phyloP scores from a whole-genome alignment of 176 grass and related monocot species.

The Cymbopogon citratus region DNA sequence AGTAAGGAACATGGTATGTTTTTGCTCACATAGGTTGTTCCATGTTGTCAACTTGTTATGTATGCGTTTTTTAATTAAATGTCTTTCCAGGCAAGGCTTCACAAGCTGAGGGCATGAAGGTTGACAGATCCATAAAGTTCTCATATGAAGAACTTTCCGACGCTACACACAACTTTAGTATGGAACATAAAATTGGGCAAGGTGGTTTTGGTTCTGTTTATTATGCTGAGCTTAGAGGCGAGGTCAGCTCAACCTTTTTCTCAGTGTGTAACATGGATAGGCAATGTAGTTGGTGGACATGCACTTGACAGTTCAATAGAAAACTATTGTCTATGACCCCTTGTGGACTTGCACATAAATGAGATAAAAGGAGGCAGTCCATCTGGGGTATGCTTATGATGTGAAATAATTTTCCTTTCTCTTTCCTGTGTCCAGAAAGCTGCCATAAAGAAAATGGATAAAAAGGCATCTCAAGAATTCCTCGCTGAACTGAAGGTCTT shows the following conservation, averaged over 20 bases:
- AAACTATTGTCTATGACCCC: not conserved
- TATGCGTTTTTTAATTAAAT: not conserved
- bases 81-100: slow-evolving; percentile 13
- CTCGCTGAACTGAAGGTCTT: slow-evolving; percentile 75
- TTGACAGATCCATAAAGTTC: slow-evolving; percentile 85
- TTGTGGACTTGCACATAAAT: not conserved
- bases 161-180: slow-evolving; percentile 70
- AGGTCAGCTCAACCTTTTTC: slow-evolving; percentile 49
- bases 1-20: not conserved
- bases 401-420: not conserved
- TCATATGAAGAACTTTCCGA: slow-evolving; percentile 76
- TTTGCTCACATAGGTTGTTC: not conserved
- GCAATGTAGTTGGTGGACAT: not conserved
- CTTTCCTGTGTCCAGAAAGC: slow-evolving; percentile 35
- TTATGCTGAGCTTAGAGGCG: slow-evolving; percentile 83
- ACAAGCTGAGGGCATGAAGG: no score
- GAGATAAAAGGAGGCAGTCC: not conserved
- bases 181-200: slow-evolving; percentile 85
- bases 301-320: not conserved
- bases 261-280: not conserved
- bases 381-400: slow-evolving; percentile 14
- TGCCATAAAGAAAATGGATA: slow-evolving; percentile 75
- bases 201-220: slow-evolving; percentile 73
- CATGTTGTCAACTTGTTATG: not conserved
- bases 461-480: slow-evolving; percentile 56